Evolutionary conservation across 73 alveolate species (phyloP).

Genomic region (Paramecium octaurelia): DNA sequence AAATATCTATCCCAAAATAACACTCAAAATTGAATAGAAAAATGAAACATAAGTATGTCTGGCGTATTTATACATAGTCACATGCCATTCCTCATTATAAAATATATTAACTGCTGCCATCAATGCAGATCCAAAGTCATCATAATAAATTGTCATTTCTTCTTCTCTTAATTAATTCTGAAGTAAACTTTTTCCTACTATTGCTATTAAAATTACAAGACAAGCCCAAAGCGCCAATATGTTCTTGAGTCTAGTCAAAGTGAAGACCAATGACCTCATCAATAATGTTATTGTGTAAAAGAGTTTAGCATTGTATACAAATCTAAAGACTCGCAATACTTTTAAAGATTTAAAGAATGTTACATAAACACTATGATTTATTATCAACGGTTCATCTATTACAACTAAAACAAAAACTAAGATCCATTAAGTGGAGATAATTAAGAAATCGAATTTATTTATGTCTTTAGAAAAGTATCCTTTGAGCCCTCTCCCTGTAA

Average conservation of each 20-base stretch:
- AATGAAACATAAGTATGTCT: background rate
- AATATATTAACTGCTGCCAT: conserved; percentile 43
- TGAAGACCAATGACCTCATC: background rate
- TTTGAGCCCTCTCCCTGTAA: background rate
- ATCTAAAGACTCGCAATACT: background rate
- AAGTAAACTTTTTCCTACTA: background rate
- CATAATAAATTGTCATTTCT: background rate
- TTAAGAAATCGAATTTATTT: background rate
- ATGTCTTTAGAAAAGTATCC: background rate
- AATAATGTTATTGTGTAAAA: background rate
- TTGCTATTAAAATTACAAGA: background rate
- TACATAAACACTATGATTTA: background rate
- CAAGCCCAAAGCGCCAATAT: background rate
- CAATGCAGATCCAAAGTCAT: conserved; percentile 11
- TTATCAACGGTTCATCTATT: background rate
- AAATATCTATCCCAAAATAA: conserved; percentile 41
- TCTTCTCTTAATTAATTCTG: background rate
- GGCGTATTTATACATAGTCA: conserved; percentile 53
- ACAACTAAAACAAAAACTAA: background rate
- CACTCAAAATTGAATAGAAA: background rate
- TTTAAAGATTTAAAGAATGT: background rate
- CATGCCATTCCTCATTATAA: conserved; percentile 65
- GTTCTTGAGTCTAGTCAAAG: background rate
- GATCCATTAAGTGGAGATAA: background rate
- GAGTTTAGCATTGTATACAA: background rate